Conservation (phyloP, 495 filamentous ascomycete species). For the Tuber brumale region DNA sequence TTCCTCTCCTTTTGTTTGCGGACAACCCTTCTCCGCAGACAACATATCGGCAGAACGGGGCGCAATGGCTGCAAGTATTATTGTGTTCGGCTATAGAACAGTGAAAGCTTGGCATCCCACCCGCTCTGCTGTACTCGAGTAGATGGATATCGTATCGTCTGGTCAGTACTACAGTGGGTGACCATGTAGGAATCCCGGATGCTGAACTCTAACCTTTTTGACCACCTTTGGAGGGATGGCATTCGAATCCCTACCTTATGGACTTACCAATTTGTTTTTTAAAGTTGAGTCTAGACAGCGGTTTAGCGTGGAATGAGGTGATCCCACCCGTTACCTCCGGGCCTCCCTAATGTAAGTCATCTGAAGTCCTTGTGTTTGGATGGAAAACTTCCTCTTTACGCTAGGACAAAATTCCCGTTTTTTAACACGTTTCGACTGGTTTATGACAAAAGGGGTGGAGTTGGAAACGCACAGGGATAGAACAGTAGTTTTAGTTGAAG, state of each 20-base stretch:
- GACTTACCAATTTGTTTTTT: neutral
- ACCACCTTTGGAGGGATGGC: neutral
- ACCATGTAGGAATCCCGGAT: neutral
- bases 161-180: neutral
- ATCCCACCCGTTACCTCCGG: neutral
- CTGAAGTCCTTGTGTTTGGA: neutral
- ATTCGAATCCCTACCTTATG: neutral
- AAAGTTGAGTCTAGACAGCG: neutral
- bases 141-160: neutral
- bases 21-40: neutral
- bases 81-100: neutral
- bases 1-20: neutral
- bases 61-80: neutral
- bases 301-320: neutral
- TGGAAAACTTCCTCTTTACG: neutral
- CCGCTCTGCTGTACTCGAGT: too few relatives aligned
- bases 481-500: neutral
- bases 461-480: neutral
- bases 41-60: neutral
- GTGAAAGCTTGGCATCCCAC: neutral
- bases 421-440: neutral
- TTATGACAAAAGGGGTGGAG: too few relatives aligned
- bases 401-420: neutral
- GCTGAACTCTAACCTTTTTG: neutral
- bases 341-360: neutral